These are phyloP conservation scores for Xylaria arbuscula DNA, from an alignment of 2,329 filamentous ascomycete genomes.

Conservation along the genomic window DNA sequence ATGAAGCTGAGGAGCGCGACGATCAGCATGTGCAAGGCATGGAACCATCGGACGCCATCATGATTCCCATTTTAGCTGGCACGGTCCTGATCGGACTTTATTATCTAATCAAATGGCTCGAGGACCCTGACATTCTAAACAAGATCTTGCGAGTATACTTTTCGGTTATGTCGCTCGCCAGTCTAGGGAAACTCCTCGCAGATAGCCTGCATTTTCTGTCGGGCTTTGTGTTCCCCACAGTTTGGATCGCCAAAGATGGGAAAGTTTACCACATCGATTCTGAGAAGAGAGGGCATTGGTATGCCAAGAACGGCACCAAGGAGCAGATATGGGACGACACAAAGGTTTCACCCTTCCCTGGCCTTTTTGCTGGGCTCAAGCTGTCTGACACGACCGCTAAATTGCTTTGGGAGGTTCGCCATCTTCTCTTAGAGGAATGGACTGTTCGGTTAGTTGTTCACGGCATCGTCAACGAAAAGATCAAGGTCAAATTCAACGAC, in stretches of 20 bases:
- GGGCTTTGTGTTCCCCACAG: conserved; percentile 77
- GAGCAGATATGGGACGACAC: conserved; percentile 46
- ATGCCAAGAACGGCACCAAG: conserved; percentile 45
- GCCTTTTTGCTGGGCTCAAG: conserved; percentile 51
- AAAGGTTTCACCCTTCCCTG: conserved; percentile 55
- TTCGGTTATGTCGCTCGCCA: conserved; percentile 80
- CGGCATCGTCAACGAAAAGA: conserved; percentile 60
- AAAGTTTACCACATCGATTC: conserved; percentile 59
- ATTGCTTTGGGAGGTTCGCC: conserved; percentile 63
- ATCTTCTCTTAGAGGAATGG: conserved; percentile 64
- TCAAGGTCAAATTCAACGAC: conserved; percentile 66
- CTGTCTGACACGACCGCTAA: conserved; percentile 44
- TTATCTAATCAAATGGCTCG: conserved; percentile 87
- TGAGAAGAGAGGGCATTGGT: conserved; percentile 53
- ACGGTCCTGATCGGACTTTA: conserved; percentile 80
- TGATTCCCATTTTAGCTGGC: conserved; percentile 85
- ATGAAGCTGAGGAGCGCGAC: conserved; percentile 66
- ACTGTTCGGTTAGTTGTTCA: conserved; percentile 62
- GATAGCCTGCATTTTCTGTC: conserved; percentile 74
- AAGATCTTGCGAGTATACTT: conserved; percentile 87
- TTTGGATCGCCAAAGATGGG: conserved; percentile 66
- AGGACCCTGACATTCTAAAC: conserved; percentile 84
- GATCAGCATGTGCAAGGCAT: conserved; percentile 70
- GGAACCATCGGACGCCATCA: conserved; percentile 80
- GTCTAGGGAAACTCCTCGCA: conserved; percentile 77